Base-by-base conservation (phyloP, 441 rosid genomes). In the Corymbia citriodora region DNA sequence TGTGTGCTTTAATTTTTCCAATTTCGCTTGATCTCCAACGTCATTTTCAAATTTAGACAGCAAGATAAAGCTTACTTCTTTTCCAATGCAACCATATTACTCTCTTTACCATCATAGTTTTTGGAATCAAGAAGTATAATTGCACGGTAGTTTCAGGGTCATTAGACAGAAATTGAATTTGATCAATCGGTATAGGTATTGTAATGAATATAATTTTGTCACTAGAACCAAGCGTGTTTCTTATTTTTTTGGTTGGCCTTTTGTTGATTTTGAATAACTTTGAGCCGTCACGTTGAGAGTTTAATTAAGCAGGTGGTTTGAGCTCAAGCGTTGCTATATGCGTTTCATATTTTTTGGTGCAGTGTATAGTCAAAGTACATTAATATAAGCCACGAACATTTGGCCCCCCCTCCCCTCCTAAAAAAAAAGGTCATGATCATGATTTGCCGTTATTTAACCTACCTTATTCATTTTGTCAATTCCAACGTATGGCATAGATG, bases 1-100 rank as follows among this genome's bases (percentile, higher is more conserved):
- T 97, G 95, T 9, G 57, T 86, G 88, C 85, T 79, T 45, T 23
- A 79, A n/a, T 79, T 79, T 40, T 79, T 52, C 52, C 2, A 4
- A 15, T 79, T 79, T 45, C 10, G 16, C 52, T 79, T 45, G 29
- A 74, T 40, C 50, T 40, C 83, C 29, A 18, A 10, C 27, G 49
- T 72, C 82, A 19, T 19, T 72, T 21, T 72, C 23, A 72, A 6
- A 9, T 36, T 36, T 36, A 10, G 49, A 72, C 36, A 72, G 82
- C 82, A 72, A 36, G 19, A 72, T 72, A 36, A 72, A 18, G 27
- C 18, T 36, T 18, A 18, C 82, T 72, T 31, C 74, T 9, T 40
- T 68, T 72, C 48, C 82, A 11, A 40, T 23, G 50, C 17, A 40
- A 40, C 50, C 50, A 2, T 74, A 79, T 79, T 12, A 23, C 10